phyloP scores from a whole-genome alignment of 805 yeast species.

The Spencermartinsiella europaea region DNA sequence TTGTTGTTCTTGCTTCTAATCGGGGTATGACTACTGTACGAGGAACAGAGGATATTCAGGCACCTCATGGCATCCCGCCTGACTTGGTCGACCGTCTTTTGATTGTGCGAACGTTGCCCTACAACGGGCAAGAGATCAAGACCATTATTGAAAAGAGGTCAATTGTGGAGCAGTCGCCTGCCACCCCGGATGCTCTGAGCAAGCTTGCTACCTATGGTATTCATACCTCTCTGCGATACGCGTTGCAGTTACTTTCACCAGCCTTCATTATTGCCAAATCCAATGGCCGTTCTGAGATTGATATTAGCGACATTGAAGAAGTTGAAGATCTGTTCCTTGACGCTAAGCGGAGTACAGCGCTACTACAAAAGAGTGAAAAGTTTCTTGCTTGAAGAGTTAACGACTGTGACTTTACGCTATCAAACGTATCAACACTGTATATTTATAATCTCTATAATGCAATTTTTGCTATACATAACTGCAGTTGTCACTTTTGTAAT shows the following conservation, averaged over 20 bases:
- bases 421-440: neutral
- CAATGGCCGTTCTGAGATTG: constrained; percentile 63
- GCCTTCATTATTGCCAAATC: constrained; percentile 77
- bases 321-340: constrained; percentile 80
- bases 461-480: no score
- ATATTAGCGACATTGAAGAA: constrained; percentile 71
- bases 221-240: constrained; percentile 80
- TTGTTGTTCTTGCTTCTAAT: constrained; percentile 93
- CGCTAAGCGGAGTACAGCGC: constrained; percentile 71
- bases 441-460: neutral
- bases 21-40: constrained; percentile 88
- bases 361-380: constrained; percentile 42
- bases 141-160: constrained; percentile 81
- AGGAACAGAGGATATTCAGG: constrained; percentile 76
- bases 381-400: constrained; percentile 24
- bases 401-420: no score
- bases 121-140: constrained; percentile 73
- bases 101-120: constrained; percentile 89
- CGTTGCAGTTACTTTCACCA: constrained; percentile 86
- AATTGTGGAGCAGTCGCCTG: constrained; percentile 63
- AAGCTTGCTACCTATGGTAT: constrained; percentile 69
- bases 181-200: constrained; percentile 66
- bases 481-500: no score
- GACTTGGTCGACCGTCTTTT: constrained; percentile 88
- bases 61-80: constrained; percentile 97